phyloP scores from a whole-genome alignment of 352 stramenopile species.

The Phytopythium ostracodes region DNA sequence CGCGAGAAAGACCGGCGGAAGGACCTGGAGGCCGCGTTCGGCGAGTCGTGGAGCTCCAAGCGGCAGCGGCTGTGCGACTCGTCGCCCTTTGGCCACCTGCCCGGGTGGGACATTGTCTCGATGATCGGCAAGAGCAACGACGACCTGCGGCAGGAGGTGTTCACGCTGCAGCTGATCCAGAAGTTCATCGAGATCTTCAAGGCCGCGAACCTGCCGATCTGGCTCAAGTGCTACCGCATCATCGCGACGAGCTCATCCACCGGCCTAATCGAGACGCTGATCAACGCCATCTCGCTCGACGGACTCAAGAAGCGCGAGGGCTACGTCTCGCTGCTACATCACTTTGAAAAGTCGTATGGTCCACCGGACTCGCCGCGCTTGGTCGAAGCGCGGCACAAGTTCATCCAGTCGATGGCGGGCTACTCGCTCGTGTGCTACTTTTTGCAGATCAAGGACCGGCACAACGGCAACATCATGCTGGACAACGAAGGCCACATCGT shows the following conservation, averaged over 20 bases:
- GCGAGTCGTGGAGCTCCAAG: conserved; percentile 95
- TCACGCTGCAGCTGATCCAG: conserved; percentile 97
- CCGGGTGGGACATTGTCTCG: conserved; percentile 93
- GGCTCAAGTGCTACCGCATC: conserved; percentile 96
- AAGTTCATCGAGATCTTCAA: conserved; percentile 97
- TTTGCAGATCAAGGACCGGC: conserved; percentile 98
- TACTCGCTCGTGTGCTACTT: conserved; percentile 99
- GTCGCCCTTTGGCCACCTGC: conserved; percentile 85
- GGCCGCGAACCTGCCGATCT: conserved; percentile 92
- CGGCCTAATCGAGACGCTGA: conserved; percentile 97
- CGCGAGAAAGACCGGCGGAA: conserved; percentile 76
- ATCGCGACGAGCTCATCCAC: conserved; percentile 94
- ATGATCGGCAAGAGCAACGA: conserved; percentile 99
- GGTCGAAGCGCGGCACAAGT: conserved; percentile 92
- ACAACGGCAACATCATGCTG: conserved; percentile 99
- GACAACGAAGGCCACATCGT: conserved; percentile 98
- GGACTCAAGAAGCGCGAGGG: conserved; percentile 96
- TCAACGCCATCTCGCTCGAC: conserved; percentile 97
- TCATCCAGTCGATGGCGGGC: conserved; percentile 95
- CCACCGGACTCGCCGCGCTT: conserved; percentile 84
- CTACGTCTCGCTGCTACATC: conserved; percentile 90
- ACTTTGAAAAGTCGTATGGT: conserved; percentile 97
- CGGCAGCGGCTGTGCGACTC: conserved; percentile 83
- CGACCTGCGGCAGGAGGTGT: conserved; percentile 98
- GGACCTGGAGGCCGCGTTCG: conserved; percentile 88